Conservation (phyloP, 257 asterid genomes). For the Salvia splendens region DNA sequence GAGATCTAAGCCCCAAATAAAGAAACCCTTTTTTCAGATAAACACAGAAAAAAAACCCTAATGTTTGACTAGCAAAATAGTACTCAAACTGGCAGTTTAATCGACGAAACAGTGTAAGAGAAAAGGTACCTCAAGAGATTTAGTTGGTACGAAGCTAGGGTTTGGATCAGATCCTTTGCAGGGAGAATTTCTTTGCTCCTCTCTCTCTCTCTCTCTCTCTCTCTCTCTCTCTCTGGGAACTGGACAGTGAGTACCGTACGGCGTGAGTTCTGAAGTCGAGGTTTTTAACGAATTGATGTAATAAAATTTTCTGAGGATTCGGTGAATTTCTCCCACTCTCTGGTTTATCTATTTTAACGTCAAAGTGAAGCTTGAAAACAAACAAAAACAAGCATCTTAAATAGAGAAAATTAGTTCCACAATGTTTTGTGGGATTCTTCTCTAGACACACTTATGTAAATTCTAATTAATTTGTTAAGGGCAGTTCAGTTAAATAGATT, state of each 20-base stretch:
- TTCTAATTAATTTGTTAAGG: no score
- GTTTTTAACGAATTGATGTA: neutral
- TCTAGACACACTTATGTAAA: neutral
- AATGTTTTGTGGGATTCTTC: neutral
- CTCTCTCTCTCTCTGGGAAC: neutral
- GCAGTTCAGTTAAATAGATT: no score
- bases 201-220: neutral
- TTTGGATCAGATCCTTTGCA: constrained; percentile 31
- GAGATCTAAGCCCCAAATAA: constrained; percentile 25
- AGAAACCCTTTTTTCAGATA: constrained; percentile 12
- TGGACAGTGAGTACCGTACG: constrained; percentile 15
- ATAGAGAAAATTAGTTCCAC: neutral
- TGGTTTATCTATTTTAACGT: neutral
- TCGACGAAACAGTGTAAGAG: neutral
- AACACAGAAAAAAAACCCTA: neutral
- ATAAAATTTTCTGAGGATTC: neutral
- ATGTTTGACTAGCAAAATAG: constrained; percentile 3
- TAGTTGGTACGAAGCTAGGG: constrained; percentile 38
- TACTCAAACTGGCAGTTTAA: neutral
- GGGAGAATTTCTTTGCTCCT: constrained; percentile 17
- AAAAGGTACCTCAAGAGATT: constrained; percentile 29
- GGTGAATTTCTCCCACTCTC: neutral
- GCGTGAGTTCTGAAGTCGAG: neutral
- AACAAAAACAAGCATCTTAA: neutral
- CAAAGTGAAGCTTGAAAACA: neutral